Conservation (phyloP, 176 grass and related monocot species). For the Rhipidocladum racemiflorum region DNA sequence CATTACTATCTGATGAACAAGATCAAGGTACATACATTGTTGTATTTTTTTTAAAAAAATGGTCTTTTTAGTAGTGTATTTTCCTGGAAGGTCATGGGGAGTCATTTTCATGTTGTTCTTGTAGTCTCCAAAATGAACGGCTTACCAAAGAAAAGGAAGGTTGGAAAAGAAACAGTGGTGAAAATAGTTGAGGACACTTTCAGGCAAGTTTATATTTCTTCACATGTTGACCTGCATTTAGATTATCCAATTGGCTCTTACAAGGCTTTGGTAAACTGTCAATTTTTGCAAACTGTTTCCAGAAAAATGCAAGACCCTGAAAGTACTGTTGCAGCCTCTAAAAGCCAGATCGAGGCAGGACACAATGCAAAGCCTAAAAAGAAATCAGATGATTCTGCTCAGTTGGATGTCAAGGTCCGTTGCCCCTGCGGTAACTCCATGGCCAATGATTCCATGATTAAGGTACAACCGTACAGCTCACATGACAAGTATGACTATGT, state of each 20-base stretch:
- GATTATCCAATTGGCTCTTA: neutral
- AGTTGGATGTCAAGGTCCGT: constrained; percentile 48
- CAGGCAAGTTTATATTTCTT: constrained; percentile 37
- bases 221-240: neutral
- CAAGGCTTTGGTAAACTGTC: constrained; percentile 10
- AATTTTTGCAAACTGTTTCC: constrained; percentile 28
- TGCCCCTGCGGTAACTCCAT: constrained; percentile 74
- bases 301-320: constrained; percentile 76
- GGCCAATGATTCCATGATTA: constrained; percentile 55
- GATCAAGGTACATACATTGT: constrained; percentile 36
- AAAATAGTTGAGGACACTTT: constrained; percentile 78
- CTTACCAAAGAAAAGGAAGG: constrained; percentile 27
- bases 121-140: constrained; percentile 39
- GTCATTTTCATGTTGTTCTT: constrained; percentile 27
- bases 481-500: constrained; percentile 8
- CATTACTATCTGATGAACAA: constrained; percentile 48
- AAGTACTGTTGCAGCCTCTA: constrained; percentile 36
- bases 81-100: neutral
- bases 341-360: constrained; percentile 32
- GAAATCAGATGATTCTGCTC: constrained; percentile 47
- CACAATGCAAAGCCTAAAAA: constrained; percentile 46
- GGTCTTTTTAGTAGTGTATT: neutral
- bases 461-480: constrained; percentile 55
- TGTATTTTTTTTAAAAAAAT: neutral
- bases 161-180: constrained; percentile 44